A percentile compares a stretch with the other conserved stretches of the same genome.
These are phyloP conservation scores for Paspalum notatum DNA, from an alignment of 176 grass and related monocot species.

Conservation along the genomic window DNA sequence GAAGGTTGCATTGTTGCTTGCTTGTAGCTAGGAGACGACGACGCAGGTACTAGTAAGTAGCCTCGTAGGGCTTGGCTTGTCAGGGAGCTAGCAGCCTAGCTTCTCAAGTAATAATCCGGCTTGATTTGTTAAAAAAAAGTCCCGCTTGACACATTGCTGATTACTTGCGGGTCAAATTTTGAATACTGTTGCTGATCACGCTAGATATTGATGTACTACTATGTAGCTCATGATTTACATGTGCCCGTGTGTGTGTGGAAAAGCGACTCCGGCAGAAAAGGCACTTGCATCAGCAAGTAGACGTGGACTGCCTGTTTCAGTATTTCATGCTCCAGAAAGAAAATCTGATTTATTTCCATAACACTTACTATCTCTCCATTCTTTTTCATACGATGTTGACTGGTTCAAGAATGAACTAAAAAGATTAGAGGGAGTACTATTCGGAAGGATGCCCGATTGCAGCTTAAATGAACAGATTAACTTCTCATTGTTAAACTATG, in stretches of 20 bases:
- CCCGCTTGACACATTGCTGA: background rate
- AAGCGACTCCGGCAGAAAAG: background rate
- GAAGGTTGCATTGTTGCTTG: background rate
- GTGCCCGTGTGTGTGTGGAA: background rate
- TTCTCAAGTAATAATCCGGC: background rate
- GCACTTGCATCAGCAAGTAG: background rate
- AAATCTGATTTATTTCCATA: too few species aligned
- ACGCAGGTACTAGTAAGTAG: background rate
- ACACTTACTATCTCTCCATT: too few species aligned
- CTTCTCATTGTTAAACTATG: background rate
- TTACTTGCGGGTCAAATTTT: conserved; percentile 27
- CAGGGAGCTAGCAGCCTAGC: background rate
- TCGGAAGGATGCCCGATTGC: too few species aligned
- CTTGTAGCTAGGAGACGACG: background rate
- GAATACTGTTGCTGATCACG: background rate
- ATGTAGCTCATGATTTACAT: conserved; percentile 15
- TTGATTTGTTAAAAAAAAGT: too few species aligned
- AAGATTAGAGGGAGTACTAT: too few species aligned
- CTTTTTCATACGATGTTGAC: too few species aligned
- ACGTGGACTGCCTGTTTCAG: background rate
- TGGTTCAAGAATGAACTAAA: too few species aligned
- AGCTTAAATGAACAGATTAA: background rate
- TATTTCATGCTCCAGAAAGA: too few species aligned
- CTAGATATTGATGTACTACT: background rate
- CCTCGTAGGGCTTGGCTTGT: background rate